These are phyloP conservation scores for Akanthomyces lecanii DNA, from an alignment of 2,329 filamentous ascomycete genomes.

Conservation along the genomic window DNA sequence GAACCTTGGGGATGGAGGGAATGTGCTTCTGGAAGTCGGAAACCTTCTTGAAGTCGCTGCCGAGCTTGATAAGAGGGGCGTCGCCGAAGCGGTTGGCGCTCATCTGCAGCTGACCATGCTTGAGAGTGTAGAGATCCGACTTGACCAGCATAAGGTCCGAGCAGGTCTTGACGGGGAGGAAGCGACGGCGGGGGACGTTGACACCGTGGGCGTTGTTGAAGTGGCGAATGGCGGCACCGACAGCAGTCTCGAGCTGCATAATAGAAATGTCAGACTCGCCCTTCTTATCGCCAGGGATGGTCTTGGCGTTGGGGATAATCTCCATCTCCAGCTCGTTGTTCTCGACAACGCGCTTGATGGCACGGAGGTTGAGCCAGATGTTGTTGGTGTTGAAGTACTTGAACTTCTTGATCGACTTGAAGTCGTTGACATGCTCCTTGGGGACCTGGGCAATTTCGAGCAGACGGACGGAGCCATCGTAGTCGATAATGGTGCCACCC, in stretches of 20 bases:
- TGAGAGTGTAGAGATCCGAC: conserved; percentile 96
- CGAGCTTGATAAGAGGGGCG: conserved; percentile 97
- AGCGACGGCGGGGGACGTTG: conserved; percentile 94
- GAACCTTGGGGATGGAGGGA: conserved; percentile 81
- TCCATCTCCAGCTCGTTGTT: conserved; percentile 98
- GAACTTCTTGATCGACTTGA: conserved; percentile 99
- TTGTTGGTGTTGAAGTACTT: conserved; percentile 99
- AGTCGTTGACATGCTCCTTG: conserved; percentile 99
- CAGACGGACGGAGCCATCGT: conserved; percentile 92
- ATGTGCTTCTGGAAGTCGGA: conserved; percentile 92
- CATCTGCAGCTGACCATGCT: conserved; percentile 97
- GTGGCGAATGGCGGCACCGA: conserved; percentile 96
- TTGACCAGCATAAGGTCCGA: conserved; percentile 99
- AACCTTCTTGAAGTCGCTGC: conserved; percentile 99
- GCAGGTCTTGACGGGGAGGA: conserved; percentile 99
- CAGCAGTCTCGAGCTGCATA: conserved; percentile 96
- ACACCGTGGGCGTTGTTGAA: conserved; percentile 98
- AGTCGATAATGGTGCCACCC: conserved; percentile 99
- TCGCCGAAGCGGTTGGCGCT: conserved; percentile 95
- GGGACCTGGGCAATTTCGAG: conserved; percentile 98
- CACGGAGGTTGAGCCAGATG: conserved; percentile 98
- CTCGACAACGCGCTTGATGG: conserved; percentile 98
- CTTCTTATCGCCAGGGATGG: conserved; percentile 98
- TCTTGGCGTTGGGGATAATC: conserved; percentile 99
- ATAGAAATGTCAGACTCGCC: conserved; percentile 97